Evolutionary conservation across 306 rosid species (phyloP).

Genomic region (Quercus berberidifolia): DNA sequence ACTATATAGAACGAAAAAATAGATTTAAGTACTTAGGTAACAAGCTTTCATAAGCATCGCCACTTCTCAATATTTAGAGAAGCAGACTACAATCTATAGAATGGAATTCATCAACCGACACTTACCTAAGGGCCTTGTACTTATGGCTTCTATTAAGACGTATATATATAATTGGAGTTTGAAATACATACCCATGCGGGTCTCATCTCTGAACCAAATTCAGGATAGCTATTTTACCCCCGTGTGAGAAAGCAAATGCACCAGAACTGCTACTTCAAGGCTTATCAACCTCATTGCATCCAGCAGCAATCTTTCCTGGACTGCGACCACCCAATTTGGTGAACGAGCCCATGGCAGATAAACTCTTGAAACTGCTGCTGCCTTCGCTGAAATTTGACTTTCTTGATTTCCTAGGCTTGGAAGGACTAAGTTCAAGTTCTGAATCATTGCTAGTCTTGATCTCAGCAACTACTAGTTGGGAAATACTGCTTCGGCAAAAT

Average conservation of each 20-base stretch:
- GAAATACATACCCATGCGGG: conserved; percentile 10
- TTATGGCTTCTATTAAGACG: background rate
- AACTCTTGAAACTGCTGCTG: conserved; percentile 85
- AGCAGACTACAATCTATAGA: conserved; percentile 10
- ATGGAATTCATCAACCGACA: background rate
- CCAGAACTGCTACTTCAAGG: conserved; percentile 19
- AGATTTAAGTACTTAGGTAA: conserved; percentile 13
- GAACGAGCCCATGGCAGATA: conserved; percentile 70
- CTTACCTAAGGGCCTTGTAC: background rate
- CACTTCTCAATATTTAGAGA: conserved; percentile 22
- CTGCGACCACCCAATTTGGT: conserved; percentile 55
- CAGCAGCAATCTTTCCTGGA: conserved; percentile 54
- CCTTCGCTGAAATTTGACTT: conserved; percentile 84
- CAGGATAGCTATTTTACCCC: conserved; percentile 14
- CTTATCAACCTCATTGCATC: conserved; percentile 39
- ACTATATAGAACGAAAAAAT: background rate
- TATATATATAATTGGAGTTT: conserved; percentile 7
- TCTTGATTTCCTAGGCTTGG: conserved; percentile 68
- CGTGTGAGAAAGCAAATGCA: conserved; percentile 7
- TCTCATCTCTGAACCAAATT: conserved; percentile 6
- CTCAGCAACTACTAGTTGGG: conserved; percentile 59
- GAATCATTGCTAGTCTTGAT: conserved; percentile 34
- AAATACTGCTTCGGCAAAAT: conserved; percentile 71
- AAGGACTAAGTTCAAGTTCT: conserved; percentile 56
- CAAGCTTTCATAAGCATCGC: conserved; percentile 9